phyloP scores from a whole-genome alignment of 2,329 filamentous ascomycete species.

The Neopestalotiopsis sp. region DNA sequence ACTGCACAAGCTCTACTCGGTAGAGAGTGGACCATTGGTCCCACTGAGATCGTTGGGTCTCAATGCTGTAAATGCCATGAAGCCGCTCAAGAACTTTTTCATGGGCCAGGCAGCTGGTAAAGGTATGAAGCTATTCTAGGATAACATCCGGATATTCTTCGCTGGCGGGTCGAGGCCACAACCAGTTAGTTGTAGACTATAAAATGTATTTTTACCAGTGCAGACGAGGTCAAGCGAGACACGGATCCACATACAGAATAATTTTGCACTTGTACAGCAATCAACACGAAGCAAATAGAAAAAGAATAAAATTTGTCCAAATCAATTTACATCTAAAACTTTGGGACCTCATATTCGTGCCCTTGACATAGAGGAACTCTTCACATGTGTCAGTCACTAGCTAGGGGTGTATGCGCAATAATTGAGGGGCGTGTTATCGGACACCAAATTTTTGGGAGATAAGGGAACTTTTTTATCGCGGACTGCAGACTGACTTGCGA shows the following conservation, averaged over 20 bases:
- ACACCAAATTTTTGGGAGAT: constrained; percentile 27
- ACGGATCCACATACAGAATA: neutral
- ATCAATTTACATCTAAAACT: neutral
- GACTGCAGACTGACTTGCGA: constrained; percentile 21
- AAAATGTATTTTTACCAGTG: constrained; percentile 12
- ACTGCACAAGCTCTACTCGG: constrained; percentile 89
- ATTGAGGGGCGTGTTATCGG: constrained; percentile 21
- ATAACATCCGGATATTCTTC: neutral
- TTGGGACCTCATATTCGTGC: neutral
- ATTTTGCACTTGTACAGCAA: neutral
- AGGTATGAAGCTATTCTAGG: constrained; percentile 40
- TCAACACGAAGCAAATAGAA: neutral
- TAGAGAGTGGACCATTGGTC: constrained; percentile 79
- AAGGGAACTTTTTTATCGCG: constrained; percentile 20
- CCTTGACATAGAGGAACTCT: neutral
- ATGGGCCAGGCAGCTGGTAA: constrained; percentile 76
- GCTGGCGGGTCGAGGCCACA: neutral
- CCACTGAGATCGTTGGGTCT: constrained; percentile 80
- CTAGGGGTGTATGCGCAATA: constrained; percentile 25
- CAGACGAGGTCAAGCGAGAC: neutral
- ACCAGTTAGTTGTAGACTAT: neutral
- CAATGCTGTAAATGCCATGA: constrained; percentile 74
- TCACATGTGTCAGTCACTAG: constrained; percentile 8
- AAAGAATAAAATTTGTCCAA: neutral
- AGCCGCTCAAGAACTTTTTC: constrained; percentile 80